Percentiles rank a stretch among this genome's conserved stretches.
Evolutionary conservation across 202 grass and related monocot genomes (phyloP).

Genomic region (Sporobolus alterniflorus): DNA sequence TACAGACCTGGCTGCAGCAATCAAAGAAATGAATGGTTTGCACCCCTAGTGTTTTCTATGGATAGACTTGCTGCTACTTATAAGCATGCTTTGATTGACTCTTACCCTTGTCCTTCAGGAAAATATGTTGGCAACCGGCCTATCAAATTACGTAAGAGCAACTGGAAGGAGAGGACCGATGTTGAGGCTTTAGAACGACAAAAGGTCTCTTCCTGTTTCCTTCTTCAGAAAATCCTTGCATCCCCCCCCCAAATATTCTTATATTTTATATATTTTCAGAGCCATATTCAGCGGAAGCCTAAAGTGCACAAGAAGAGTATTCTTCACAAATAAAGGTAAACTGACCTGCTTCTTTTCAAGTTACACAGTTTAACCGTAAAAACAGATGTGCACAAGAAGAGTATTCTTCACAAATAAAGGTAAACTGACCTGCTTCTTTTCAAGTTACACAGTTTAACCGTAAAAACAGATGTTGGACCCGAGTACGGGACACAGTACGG

Average conservation of each 20-base stretch:
- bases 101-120: conserved; percentile 55
- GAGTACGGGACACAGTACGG: not conserved
- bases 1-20: conserved; percentile 88
- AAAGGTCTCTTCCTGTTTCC: conserved; percentile 62
- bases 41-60: not conserved
- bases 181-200: conserved; percentile 86
- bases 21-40: conserved; percentile 99
- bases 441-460: conserved; percentile 3
- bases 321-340: conserved; percentile 82
- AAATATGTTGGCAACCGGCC: conserved; percentile 98
- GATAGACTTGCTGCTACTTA: conserved; percentile 13
- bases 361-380: conserved; percentile 10
- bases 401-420: conserved; percentile 80
- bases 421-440: conserved; percentile 7
- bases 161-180: conserved; percentile 98
- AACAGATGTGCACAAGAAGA: conserved; percentile 53
- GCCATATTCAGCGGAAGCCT: conserved; percentile 90
- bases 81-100: conserved; percentile 23
- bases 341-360: not conserved
- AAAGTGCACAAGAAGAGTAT: conserved; percentile 85
- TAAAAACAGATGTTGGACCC: not conserved
- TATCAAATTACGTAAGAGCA: conserved; percentile 98
- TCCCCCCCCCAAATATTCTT: too few species aligned
- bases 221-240: conserved; percentile 5
- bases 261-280: conserved; percentile 56